These are phyloP conservation scores for Nemania sp. DNA, from an alignment of 2,329 filamentous ascomycete genomes.

Conservation along the genomic window DNA sequence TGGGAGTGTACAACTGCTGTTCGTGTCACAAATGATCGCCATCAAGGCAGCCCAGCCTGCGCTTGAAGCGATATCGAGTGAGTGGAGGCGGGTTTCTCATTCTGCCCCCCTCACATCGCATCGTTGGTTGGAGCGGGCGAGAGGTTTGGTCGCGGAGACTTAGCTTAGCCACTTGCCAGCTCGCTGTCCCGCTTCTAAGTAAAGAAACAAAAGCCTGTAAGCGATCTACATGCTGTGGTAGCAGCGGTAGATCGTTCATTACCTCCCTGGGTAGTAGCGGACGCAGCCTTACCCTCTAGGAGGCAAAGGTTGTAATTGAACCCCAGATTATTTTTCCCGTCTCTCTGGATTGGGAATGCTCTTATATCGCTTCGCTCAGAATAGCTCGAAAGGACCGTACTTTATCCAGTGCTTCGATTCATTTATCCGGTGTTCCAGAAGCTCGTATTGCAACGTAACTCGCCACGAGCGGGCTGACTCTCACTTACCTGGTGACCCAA, in stretches of 20 bases:
- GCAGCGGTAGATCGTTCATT: conserved; percentile 36
- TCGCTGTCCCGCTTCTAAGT: conserved; percentile 39
- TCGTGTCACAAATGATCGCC: conserved; percentile 31
- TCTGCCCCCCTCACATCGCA: conserved; percentile 20
- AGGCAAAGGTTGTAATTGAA: conserved; percentile 36
- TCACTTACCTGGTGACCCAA: conserved; percentile 34
- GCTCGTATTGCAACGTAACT: conserved; percentile 36
- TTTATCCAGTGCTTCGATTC: conserved; percentile 41
- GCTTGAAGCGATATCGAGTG: conserved; percentile 32
- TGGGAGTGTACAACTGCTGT: conserved; percentile 10
- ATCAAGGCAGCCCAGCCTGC: conserved; percentile 22
- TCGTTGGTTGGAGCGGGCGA: conserved; percentile 23
- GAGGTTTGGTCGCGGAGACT: conserved; percentile 3
- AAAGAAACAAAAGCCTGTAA: conserved; percentile 38
- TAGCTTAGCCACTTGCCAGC: conserved; percentile 28
- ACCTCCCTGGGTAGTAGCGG: conserved; percentile 34
- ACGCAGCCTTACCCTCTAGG: conserved; percentile 40
- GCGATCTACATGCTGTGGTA: conserved; percentile 35
- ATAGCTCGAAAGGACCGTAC: conserved; percentile 32
- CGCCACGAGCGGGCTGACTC: conserved; percentile 11
- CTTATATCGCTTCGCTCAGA: conserved; percentile 22
- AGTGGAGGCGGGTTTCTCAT: conserved; percentile 31
- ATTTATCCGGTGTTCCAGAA: conserved; percentile 43
- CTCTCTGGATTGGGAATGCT: conserved; percentile 29
- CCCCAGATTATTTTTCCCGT: conserved; percentile 38